Base-by-base conservation (phyloP, 108 stramenopile genomes). In the Cyclotella atomus region DNA sequence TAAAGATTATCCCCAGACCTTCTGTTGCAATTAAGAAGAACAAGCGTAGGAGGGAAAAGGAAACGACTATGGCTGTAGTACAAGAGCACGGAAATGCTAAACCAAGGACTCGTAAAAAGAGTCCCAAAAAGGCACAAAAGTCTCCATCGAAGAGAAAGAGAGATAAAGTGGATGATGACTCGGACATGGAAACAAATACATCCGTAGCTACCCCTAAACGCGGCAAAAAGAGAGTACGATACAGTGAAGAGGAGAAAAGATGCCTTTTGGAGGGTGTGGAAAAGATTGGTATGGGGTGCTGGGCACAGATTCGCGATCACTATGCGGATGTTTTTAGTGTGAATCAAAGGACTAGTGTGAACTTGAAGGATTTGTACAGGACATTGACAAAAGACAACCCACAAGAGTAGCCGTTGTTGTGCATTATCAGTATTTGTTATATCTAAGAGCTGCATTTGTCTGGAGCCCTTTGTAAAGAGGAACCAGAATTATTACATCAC, bases 311-410 rank as follows among this genome's bases (percentile, higher is more conserved):
- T 59, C 84, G 81, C 29, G 46, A 70, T 9, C 16, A 73, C 0
- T 82, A 82, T 35, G 41, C 20, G 23, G 73, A 84, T 4, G 65
- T 83, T 16, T 76, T 88, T 15, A 30, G 56, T 47, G 41, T 35
- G 25, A 72, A 67, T 30, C 41, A 84, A 23, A 72, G 89, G 35
- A 84, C 85, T 2, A 84, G 70, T 61, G 83, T 84, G 12, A 81
- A 90, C 50, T 79, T 90, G 70, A 90, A 87, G 81, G 89, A 89
- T 47, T 79, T 83, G 29, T 82, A 66, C 52, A 84, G 89, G 57
- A 89, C 75, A 23, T 71, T 87, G 83, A 67, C 41, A 38, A 77
- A 70, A 27, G 41, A 45, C 41, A 23, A 55, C 25, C 9, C 25
- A 41, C n/a, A 6, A 33, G 27, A 7, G 1, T 27, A 12, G 27